phyloP scores from a whole-genome alignment of 106 monocot genomes.

The Acanthochlamys bracteata region DNA sequence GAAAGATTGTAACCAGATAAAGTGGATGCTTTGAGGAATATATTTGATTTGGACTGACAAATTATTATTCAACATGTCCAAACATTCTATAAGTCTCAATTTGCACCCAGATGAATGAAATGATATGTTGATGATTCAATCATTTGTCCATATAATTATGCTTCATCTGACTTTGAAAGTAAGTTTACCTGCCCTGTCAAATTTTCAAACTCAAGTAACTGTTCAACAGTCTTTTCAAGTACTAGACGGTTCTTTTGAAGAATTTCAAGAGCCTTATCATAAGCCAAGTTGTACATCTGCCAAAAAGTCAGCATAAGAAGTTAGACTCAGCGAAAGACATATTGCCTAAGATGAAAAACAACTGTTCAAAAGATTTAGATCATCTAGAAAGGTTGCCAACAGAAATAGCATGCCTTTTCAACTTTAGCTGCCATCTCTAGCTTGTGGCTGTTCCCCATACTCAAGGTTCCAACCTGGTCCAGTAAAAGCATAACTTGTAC shows the following conservation, averaged over 20 bases:
- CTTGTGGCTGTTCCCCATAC: conserved; percentile 63
- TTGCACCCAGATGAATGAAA: too few relatives aligned
- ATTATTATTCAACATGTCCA: too few relatives aligned
- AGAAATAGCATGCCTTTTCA: conserved; percentile 42
- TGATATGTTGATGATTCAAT: too few relatives aligned
- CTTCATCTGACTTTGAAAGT: too few relatives aligned
- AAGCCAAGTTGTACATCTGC: conserved; percentile 67
- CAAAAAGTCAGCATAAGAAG: conserved; percentile 9
- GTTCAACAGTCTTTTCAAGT: conserved; percentile 64
- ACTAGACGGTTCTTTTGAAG: conserved; percentile 58
- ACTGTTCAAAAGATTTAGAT: too few relatives aligned
- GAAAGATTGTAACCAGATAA: too few relatives aligned
- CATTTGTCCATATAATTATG: too few relatives aligned
- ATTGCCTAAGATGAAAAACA: too few relatives aligned
- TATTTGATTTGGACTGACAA: too few relatives aligned
- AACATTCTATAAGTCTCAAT: too few relatives aligned
- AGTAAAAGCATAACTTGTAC: neutral
- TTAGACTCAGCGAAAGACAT: too few relatives aligned
- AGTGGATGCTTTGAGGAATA: too few relatives aligned
- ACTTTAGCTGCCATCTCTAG: conserved; percentile 82
- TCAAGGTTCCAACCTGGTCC: conserved; percentile 43
- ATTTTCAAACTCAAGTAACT: conserved; percentile 65
- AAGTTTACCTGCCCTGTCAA: conserved; percentile 53
- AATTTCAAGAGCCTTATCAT: conserved; percentile 72
- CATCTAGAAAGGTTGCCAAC: neutral